phyloP scores from a whole-genome alignment of 1,284 basidiomycete species.

The Marasmius tenuissimus region DNA sequence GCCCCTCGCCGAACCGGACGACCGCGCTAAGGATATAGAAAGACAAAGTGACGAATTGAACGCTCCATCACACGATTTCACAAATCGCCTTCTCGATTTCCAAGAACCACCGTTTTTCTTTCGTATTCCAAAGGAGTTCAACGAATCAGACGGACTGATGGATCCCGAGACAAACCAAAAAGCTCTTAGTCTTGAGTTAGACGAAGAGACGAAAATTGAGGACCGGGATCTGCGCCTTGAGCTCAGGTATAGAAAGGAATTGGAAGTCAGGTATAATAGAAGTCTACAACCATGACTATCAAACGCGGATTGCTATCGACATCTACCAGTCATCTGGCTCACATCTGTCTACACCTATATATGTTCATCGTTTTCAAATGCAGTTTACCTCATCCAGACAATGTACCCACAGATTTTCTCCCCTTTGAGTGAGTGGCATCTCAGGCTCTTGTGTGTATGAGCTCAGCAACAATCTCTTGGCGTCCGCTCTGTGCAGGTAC shows the following conservation, averaged over 20 bases:
- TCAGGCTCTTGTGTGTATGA: too few relatives aligned
- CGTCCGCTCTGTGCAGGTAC: too few relatives aligned
- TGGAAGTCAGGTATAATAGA: slow-evolving; percentile 25
- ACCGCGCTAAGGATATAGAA: slow-evolving; percentile 9
- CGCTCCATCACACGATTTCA: slow-evolving; percentile 10
- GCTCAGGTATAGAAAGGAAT: slow-evolving; percentile 22
- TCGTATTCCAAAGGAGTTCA: slow-evolving; percentile 21
- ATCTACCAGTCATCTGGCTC: too few relatives aligned
- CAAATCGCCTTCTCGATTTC: neutral
- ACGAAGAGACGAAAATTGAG: slow-evolving; percentile 48
- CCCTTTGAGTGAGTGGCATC: too few relatives aligned
- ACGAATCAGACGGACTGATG: slow-evolving; percentile 29
- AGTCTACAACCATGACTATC: neutral
- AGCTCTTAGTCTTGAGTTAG: slow-evolving; percentile 40
- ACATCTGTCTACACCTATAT: too few relatives aligned
- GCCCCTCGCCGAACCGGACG: neutral
- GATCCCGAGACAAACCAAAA: slow-evolving; percentile 42
- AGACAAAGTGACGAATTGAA: slow-evolving; percentile 7
- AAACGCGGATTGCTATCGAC: too few relatives aligned
- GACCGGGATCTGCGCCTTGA: slow-evolving; percentile 32
- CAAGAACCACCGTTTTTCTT: slow-evolving; percentile 18
- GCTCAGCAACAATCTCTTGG: too few relatives aligned
- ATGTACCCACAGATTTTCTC: too few relatives aligned
- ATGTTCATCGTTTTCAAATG: too few relatives aligned
- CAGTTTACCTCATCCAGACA: too few relatives aligned